These are phyloP conservation scores for Annulohypoxylon nitens DNA, from an alignment of 495 filamentous ascomycete species.

Conservation along the genomic window DNA sequence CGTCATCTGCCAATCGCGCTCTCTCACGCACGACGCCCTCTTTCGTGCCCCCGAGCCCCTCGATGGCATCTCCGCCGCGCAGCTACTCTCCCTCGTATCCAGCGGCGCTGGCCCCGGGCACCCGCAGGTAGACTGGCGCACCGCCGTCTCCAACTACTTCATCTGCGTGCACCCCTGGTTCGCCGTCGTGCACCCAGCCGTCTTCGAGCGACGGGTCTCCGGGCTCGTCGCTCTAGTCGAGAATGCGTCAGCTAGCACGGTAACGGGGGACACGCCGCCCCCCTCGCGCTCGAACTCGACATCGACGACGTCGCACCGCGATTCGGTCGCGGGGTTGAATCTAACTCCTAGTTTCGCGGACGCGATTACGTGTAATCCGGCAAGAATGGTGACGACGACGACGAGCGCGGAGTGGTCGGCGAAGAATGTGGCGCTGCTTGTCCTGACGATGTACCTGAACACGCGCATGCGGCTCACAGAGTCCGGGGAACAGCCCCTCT, in stretches of 20 bases:
- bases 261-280: conserved; percentile 13
- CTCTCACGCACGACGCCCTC: conserved; percentile 45
- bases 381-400: not conserved
- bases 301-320: not conserved
- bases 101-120: conserved; percentile 30
- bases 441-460: conserved; percentile 50
- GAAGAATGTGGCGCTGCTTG: conserved; percentile 47
- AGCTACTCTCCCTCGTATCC: conserved; percentile 50
- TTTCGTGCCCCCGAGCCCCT: conserved; percentile 49
- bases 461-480: conserved; percentile 49
- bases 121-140: conserved; percentile 42
- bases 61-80: conserved; percentile 45
- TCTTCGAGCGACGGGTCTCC: conserved; percentile 47
- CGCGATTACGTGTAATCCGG: too few relatives aligned
- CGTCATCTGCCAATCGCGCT: conserved; percentile 48
- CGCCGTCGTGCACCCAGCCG: conserved; percentile 46
- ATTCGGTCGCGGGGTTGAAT: not conserved
- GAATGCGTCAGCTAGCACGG: conserved; percentile 22
- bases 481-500: conserved; percentile 50
- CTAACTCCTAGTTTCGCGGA: too few relatives aligned
- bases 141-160: conserved; percentile 46
- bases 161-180: conserved; percentile 50
- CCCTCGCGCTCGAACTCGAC: not conserved
- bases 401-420: conserved; percentile 24
- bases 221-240: conserved; percentile 29